These are phyloP conservation scores for Nitzschia palea DNA, from an alignment of 108 stramenopile species.

Conservation along the genomic window DNA sequence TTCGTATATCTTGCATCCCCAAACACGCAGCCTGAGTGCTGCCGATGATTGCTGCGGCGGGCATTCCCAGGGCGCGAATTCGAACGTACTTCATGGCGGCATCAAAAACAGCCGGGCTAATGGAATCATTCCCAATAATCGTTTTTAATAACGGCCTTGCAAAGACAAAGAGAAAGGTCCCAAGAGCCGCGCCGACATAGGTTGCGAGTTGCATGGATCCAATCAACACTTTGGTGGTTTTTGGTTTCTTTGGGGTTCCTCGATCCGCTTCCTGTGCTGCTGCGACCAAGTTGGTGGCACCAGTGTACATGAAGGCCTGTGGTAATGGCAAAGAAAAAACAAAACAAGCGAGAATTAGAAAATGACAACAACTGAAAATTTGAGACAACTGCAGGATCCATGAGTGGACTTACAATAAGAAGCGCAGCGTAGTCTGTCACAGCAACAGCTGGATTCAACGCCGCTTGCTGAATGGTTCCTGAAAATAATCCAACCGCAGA, in stretches of 20 bases:
- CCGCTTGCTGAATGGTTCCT: constrained; percentile 84
- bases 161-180: constrained; percentile 45
- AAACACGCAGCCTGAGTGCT: constrained; percentile 79
- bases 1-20: constrained; percentile 70
- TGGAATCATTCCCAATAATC: constrained; percentile 76
- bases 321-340: too few species aligned
- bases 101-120: constrained; percentile 62
- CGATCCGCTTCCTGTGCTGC: constrained; percentile 62
- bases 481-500: constrained; percentile 72
- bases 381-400: background rate
- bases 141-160: constrained; percentile 46
- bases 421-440: constrained; percentile 77
- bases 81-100: constrained; percentile 82
- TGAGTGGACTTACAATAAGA: constrained; percentile 72
- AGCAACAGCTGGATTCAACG: constrained; percentile 77
- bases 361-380: background rate
- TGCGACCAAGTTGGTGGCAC: constrained; percentile 80
- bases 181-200: constrained; percentile 64
- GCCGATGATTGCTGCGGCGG: constrained; percentile 78
- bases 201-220: constrained; percentile 68
- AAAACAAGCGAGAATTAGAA: background rate
- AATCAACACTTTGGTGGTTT: constrained; percentile 50
- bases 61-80: constrained; percentile 83
- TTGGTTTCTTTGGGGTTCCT: constrained; percentile 15
- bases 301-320: constrained; percentile 82